Percentiles rank a stretch among this genome's conserved stretches.
Evolutionary conservation across 140 eudicot species (phyloP).

Genomic region (Cichorium intybus): DNA sequence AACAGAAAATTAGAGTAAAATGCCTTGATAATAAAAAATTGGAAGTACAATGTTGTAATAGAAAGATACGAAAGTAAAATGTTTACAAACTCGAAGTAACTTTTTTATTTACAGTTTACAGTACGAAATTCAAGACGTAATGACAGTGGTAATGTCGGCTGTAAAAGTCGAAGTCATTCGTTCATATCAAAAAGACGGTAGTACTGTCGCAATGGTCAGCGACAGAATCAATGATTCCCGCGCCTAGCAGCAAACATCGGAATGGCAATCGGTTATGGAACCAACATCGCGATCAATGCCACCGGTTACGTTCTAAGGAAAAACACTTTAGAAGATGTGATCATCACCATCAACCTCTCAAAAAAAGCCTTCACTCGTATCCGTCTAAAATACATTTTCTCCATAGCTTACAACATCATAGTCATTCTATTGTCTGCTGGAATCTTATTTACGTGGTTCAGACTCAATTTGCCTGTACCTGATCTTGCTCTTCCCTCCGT

Average conservation of each 20-base stretch:
- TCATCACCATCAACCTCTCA: constrained; percentile 86
- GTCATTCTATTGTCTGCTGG: constrained; percentile 84
- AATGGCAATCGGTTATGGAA: constrained; percentile 94
- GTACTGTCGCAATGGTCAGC: constrained; percentile 85
- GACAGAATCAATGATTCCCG: constrained; percentile 94
- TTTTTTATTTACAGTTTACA: too few species aligned
- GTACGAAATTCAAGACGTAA: constrained; percentile 75
- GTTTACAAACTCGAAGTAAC: too few species aligned
- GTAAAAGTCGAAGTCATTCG: constrained; percentile 85
- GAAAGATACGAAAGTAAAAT: too few species aligned
- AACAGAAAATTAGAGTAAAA: too few species aligned
- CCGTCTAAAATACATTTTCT: constrained; percentile 63
- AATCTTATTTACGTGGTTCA: constrained; percentile 60
- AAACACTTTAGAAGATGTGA: constrained; percentile 80
- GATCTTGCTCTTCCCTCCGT: too few species aligned
- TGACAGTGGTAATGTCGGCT: constrained; percentile 91
- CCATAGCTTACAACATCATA: constrained; percentile 75
- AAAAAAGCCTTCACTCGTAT: constrained; percentile 76
- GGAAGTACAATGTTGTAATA: too few species aligned
- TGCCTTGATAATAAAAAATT: too few species aligned
- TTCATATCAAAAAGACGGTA: constrained; percentile 69
- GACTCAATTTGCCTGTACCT: constrained; percentile 61
- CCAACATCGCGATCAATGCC: constrained; percentile 86
- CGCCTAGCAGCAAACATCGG: constrained; percentile 90
- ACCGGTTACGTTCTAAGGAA: constrained; percentile 87